Evolutionary conservation across 2,329 filamentous ascomycete species (phyloP).

Genomic region (Chlorencoelia australis): DNA sequence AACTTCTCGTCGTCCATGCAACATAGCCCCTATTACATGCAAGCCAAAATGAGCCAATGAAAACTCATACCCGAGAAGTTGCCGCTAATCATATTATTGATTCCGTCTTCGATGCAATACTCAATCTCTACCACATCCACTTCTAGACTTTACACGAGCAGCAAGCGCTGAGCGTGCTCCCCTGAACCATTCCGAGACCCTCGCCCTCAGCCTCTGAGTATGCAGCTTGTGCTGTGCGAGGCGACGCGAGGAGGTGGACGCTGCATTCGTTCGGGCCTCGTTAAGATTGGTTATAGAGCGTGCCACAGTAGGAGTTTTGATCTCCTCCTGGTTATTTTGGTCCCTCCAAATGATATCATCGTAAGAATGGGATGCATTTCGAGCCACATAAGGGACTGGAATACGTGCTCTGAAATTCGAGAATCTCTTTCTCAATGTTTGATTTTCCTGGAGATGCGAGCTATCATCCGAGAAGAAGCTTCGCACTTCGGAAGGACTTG

Average conservation of each 20-base stretch:
- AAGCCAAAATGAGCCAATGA: no score
- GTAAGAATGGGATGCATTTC: constrained; percentile 19
- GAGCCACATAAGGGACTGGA: constrained; percentile 17
- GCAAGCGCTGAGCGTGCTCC: constrained; percentile 18
- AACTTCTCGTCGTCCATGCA: no score
- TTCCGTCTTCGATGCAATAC: no score
- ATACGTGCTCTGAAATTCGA: constrained; percentile 21
- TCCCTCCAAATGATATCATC: constrained; percentile 23
- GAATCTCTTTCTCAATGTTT: constrained; percentile 20
- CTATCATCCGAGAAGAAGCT: constrained; percentile 32
- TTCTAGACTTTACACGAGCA: constrained; percentile 16
- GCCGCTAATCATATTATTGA: no score
- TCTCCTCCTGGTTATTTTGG: constrained; percentile 6
- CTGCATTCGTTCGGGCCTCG: constrained; percentile 7
- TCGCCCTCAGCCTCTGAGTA: constrained; percentile 17
- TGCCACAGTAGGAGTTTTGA: constrained; percentile 7
- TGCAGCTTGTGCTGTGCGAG: constrained; percentile 11
- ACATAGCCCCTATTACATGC: no score
- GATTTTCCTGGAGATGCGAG: constrained; percentile 18
- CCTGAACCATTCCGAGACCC: constrained; percentile 21
- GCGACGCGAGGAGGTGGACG: constrained; percentile 11
- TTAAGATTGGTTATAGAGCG: constrained; percentile 18
- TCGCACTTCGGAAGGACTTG: constrained; percentile 19
- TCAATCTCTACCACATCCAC: constrained; percentile 3
- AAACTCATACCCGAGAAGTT: no score